A percentile compares a stretch with the other conserved stretches of the same genome.
phyloP scores from a whole-genome alignment of 225 moss, liverwort and hornwort species.

The Neckera pumila region DNA sequence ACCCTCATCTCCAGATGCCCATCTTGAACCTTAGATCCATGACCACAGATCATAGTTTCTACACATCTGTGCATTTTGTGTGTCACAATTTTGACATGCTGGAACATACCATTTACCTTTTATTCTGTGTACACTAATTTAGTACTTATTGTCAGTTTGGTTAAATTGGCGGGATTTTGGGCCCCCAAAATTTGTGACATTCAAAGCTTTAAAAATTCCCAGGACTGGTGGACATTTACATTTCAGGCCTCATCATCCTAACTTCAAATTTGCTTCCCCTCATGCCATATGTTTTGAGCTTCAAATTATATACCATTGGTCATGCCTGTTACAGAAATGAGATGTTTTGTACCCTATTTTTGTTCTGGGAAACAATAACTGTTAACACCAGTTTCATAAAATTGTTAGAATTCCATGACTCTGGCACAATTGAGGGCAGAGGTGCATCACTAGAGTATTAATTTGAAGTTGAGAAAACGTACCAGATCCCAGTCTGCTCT shows the following conservation, averaged over 20 bases:
- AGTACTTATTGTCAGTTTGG: fast-evolving
- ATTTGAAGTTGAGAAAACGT: background rate
- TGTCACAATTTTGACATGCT: background rate
- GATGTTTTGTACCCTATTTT: no score
- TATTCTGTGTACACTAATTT: background rate
- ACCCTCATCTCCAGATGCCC: background rate
- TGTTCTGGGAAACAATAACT: no score
- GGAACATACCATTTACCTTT: background rate
- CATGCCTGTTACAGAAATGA: no score
- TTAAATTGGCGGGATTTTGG: background rate
- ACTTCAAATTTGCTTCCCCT: no score
- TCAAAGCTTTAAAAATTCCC: background rate
- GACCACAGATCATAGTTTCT: no score
- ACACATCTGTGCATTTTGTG: background rate
- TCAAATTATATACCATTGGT: no score
- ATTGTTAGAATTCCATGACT: no score
- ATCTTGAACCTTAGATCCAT: background rate
- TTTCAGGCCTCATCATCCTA: background rate
- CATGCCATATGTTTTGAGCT: no score
- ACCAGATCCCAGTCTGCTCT: background rate
- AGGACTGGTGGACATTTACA: background rate
- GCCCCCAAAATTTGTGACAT: background rate
- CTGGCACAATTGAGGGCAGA: no score
- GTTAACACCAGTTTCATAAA: no score
- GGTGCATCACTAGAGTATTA: no score